Evolutionary conservation across 768 basidiomycete genomes (phyloP).

Genomic region (Inosperma sp.): DNA sequence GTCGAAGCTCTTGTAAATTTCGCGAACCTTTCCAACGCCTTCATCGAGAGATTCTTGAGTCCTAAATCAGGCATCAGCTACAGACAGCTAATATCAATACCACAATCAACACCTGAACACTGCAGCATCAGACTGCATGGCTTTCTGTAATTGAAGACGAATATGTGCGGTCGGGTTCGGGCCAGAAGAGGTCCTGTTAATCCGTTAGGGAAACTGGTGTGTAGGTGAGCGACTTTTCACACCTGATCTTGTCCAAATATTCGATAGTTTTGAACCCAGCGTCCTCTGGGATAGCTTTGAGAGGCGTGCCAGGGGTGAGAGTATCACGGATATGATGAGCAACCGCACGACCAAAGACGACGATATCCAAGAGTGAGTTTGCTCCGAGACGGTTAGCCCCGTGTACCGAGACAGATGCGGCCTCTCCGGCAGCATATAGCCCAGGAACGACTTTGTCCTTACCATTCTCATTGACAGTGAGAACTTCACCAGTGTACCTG

Average conservation of each 20-base stretch:
- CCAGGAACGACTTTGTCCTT: slow-evolving; percentile 94
- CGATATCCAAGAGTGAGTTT: slow-evolving; percentile 97
- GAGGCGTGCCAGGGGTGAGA: slow-evolving; percentile 82
- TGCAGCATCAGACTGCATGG: slow-evolving; percentile 96
- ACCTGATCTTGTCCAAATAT: slow-evolving; percentile 84
- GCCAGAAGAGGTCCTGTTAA: slow-evolving; percentile 65
- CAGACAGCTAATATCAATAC: too few species aligned
- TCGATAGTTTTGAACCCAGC: slow-evolving; percentile 82
- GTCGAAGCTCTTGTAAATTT: slow-evolving; percentile 84
- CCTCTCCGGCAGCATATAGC: slow-evolving; percentile 97
- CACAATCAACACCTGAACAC: slow-evolving; percentile 90
- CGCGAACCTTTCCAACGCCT: slow-evolving; percentile 81
- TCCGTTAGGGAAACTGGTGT: background rate
- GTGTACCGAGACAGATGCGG: slow-evolving; percentile 97
- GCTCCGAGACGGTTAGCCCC: slow-evolving; percentile 99
- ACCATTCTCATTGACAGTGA: slow-evolving; percentile 83
- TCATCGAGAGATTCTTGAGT: slow-evolving; percentile 88
- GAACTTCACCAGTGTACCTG: slow-evolving; percentile 94
- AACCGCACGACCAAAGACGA: slow-evolving; percentile 99
- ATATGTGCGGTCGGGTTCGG: slow-evolving; percentile 85
- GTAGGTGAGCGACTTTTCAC: slow-evolving; percentile 11
- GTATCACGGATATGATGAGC: slow-evolving; percentile 96
- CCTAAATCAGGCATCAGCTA: slow-evolving; percentile 40
- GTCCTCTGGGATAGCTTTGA: slow-evolving; percentile 82
- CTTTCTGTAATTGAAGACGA: slow-evolving; percentile 95